Conservation (phyloP, 495 filamentous ascomycete genomes). For the Cairneyella variabilis region DNA sequence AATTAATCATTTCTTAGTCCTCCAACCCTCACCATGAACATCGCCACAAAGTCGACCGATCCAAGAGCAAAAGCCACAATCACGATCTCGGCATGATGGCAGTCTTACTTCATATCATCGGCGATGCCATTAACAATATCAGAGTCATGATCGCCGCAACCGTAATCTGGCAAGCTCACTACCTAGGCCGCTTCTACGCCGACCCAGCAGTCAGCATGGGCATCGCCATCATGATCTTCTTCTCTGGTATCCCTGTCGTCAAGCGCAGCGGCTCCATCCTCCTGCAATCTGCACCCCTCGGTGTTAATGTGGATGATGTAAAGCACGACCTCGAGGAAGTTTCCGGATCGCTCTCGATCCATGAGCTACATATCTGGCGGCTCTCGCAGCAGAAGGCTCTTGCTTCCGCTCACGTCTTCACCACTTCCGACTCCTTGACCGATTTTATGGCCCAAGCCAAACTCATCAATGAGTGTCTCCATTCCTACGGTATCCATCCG, state of each 20-base stretch:
- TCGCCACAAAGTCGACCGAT: slow-evolving; percentile 35
- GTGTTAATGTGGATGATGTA: slow-evolving; percentile 77
- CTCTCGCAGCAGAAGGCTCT: slow-evolving; percentile 86
- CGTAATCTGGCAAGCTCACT: slow-evolving; percentile 72
- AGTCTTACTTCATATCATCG: slow-evolving; percentile 85
- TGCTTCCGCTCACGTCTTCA: slow-evolving; percentile 80
- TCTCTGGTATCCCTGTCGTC: slow-evolving; percentile 75
- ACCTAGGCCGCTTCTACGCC: slow-evolving; percentile 55
- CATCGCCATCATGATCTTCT: slow-evolving; percentile 87
- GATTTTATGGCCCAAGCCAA: slow-evolving; percentile 78
- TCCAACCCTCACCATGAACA: slow-evolving; percentile 16
- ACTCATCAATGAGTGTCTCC: slow-evolving; percentile 74
- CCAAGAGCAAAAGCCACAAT: slow-evolving; percentile 27
- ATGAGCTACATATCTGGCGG: slow-evolving; percentile 94
- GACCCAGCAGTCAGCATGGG: slow-evolving; percentile 81
- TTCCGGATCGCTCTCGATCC: slow-evolving; percentile 74
- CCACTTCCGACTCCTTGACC: slow-evolving; percentile 52
- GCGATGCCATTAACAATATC: slow-evolving; percentile 89
- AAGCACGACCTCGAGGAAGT: slow-evolving; percentile 81
- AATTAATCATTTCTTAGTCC: too few species aligned
- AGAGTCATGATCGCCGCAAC: slow-evolving; percentile 86
- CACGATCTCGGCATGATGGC: slow-evolving; percentile 88
- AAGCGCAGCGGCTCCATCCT: slow-evolving; percentile 86
- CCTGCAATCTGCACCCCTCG: slow-evolving; percentile 77
- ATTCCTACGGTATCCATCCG: slow-evolving; percentile 90